phyloP scores from a whole-genome alignment of 192 early-diverging fungal species.

The Coemansia sp. region DNA sequence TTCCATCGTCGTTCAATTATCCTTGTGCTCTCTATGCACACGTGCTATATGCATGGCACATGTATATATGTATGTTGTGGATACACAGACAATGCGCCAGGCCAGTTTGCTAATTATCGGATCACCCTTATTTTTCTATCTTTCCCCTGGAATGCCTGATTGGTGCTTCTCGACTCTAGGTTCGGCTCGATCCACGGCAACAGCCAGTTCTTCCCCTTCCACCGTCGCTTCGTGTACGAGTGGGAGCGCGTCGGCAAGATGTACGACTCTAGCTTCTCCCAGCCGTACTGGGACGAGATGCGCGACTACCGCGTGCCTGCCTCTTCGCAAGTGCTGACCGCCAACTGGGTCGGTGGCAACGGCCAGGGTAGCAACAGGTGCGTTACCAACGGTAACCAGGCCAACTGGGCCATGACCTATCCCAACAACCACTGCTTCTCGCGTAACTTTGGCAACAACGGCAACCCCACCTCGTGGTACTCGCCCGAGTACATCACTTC shows the following conservation, averaged over 20 bases:
- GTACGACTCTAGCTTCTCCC: slow-evolving; percentile 29
- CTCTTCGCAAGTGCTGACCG: slow-evolving; percentile 31
- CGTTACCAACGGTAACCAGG: slow-evolving; percentile 37
- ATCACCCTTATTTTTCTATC: too few relatives aligned
- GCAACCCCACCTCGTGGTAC: slow-evolving; percentile 37
- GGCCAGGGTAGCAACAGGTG: slow-evolving; percentile 34
- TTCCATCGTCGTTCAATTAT: too few relatives aligned
- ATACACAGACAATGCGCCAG: too few relatives aligned
- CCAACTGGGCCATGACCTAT: slow-evolving; percentile 39
- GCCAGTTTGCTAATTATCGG: too few relatives aligned
- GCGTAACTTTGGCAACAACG: slow-evolving; percentile 48
- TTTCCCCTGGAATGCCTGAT: too few relatives aligned
- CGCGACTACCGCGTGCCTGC: slow-evolving; percentile 43
- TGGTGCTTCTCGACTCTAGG: slow-evolving; percentile 9
- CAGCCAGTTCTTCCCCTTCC: slow-evolving; percentile 55
- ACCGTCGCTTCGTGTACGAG: slow-evolving; percentile 52
- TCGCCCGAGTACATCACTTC: slow-evolving; percentile 46
- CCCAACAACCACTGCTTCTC: slow-evolving; percentile 45
- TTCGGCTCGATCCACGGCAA: slow-evolving; percentile 49
- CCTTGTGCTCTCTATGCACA: too few relatives aligned
- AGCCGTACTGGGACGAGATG: slow-evolving; percentile 56
- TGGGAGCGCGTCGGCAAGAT: slow-evolving; percentile 44
- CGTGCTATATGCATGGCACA: too few relatives aligned
- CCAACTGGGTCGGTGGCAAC: slow-evolving; percentile 51
- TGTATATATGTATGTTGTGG: too few relatives aligned